Evolutionary conservation across 108 stramenopile species (phyloP).

Genomic region (Cyclotella kingstonii): DNA sequence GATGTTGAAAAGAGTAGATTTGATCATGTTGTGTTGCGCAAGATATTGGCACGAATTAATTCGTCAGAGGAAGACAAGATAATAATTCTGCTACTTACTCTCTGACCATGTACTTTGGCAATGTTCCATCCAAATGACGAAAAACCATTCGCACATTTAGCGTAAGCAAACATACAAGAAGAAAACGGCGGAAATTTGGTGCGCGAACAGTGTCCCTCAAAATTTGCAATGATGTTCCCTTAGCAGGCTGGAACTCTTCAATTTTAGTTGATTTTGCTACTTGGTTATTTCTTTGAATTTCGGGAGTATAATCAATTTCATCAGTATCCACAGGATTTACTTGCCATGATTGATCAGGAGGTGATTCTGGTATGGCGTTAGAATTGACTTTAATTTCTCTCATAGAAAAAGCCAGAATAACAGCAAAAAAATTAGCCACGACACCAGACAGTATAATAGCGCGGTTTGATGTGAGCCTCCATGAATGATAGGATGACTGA

Average conservation of each 20-base stretch:
- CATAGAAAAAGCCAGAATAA: slow-evolving; percentile 52
- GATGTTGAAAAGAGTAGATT: too few species aligned
- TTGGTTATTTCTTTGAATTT: slow-evolving; percentile 6
- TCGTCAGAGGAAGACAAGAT: too few species aligned
- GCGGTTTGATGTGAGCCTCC: slow-evolving; percentile 64
- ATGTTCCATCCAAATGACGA: slow-evolving; percentile 81
- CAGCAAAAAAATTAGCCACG: slow-evolving; percentile 56
- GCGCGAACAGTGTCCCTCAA: slow-evolving; percentile 48
- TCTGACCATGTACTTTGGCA: slow-evolving; percentile 82
- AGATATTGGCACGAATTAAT: too few species aligned
- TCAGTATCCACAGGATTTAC: slow-evolving; percentile 7
- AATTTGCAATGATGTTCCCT: slow-evolving; percentile 51
- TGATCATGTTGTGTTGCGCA: too few species aligned
- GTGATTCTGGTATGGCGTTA: slow-evolving; percentile 6
- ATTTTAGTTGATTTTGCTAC: slow-evolving; percentile 24
- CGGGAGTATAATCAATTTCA: background rate
- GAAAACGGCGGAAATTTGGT: slow-evolving; percentile 74
- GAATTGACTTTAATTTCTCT: slow-evolving; percentile 68
- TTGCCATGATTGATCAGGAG: background rate
- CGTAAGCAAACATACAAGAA: slow-evolving; percentile 69
- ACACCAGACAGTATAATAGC: slow-evolving; percentile 68
- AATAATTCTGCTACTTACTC: too few species aligned
- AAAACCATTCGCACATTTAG: slow-evolving; percentile 84
- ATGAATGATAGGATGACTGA: slow-evolving; percentile 12
- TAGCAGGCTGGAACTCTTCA: slow-evolving; percentile 48